These are phyloP conservation scores for Pythium dissotocum DNA, from an alignment of 352 stramenopile species.

Conservation along the genomic window DNA sequence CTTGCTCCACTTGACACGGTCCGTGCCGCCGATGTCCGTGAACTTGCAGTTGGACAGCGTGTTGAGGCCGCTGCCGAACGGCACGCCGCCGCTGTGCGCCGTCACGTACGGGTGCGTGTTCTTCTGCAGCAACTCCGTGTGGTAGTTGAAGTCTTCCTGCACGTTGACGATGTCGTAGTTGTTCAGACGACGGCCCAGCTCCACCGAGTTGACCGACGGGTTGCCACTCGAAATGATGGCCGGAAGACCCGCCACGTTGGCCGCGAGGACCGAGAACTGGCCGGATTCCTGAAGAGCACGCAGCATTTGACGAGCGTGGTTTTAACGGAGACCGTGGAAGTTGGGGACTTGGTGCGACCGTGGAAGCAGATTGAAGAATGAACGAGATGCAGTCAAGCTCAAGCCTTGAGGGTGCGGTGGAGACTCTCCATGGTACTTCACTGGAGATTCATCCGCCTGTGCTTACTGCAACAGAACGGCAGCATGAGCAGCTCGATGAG, in stretches of 20 bases:
- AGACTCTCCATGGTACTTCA: too few relatives aligned
- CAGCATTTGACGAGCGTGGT: constrained; percentile 25
- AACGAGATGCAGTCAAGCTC: background rate
- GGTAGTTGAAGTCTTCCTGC: background rate
- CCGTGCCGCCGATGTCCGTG: constrained; percentile 35
- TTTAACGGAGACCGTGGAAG: background rate
- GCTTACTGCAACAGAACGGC: too few relatives aligned
- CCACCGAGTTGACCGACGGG: constrained; percentile 42
- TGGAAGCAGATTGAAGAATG: constrained; percentile 12
- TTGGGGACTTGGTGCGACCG: background rate
- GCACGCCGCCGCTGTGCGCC: constrained; percentile 45
- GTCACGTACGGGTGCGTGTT: constrained; percentile 46
- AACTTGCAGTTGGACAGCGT: constrained; percentile 44
- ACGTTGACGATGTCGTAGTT: constrained; percentile 19
- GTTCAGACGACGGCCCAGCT: constrained; percentile 41
- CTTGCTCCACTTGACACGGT: constrained; percentile 42
- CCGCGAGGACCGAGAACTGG: constrained; percentile 41
- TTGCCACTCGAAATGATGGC: constrained; percentile 48
- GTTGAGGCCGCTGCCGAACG: constrained; percentile 46
- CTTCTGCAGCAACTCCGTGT: constrained; percentile 35
- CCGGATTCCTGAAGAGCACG: constrained; percentile 36
- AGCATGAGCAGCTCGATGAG: too few relatives aligned
- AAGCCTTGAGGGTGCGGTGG: too few relatives aligned
- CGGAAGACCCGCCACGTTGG: constrained; percentile 49
- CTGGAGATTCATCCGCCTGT: too few relatives aligned